These are phyloP conservation scores for Ceratobasidium sp. DNA, from an alignment of 1,284 basidiomycete species.

Conservation along the genomic window DNA sequence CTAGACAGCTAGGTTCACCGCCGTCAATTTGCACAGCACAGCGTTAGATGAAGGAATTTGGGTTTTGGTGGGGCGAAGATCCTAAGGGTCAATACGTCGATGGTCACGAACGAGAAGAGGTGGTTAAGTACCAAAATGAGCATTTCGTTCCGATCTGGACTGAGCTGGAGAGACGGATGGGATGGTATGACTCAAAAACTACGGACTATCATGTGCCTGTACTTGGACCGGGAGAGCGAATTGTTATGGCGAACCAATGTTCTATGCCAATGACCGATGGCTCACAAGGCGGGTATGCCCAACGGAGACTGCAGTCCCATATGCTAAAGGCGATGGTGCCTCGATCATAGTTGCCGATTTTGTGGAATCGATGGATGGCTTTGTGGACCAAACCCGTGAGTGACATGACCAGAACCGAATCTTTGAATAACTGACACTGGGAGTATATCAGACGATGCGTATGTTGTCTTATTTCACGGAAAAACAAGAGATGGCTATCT, in stretches of 20 bases:
- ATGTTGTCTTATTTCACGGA: constrained; percentile 59
- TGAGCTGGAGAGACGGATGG: constrained; percentile 48
- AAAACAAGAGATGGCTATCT: constrained; percentile 63
- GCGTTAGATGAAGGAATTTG: constrained; percentile 38
- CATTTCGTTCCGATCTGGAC: constrained; percentile 39
- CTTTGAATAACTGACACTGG: not conserved
- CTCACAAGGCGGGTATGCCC: not conserved
- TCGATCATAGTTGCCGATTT: constrained; percentile 38
- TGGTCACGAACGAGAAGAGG: constrained; percentile 46
- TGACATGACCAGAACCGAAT: constrained; percentile 21
- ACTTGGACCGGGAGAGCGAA: constrained; percentile 5
- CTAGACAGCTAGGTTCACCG: constrained; percentile 13
- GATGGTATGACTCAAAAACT: constrained; percentile 44
- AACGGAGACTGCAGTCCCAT: constrained; percentile 14
- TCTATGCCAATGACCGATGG: constrained; percentile 16
- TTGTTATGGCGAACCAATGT: constrained; percentile 31
- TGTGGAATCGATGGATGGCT: constrained; percentile 36
- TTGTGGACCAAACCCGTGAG: constrained; percentile 10
- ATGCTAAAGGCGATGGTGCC: constrained; percentile 15
- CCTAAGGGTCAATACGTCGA: constrained; percentile 46
- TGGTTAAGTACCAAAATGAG: constrained; percentile 42
- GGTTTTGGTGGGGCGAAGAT: constrained; percentile 31
- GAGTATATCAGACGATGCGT: constrained; percentile 49
- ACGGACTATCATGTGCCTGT: constrained; percentile 49
- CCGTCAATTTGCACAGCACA: constrained; percentile 35